Evolutionary conservation across 495 filamentous ascomycete species (phyloP), one percentile per base, ranked within the genome.

Genomic region (Annulohypoxylon nitens): DNA sequence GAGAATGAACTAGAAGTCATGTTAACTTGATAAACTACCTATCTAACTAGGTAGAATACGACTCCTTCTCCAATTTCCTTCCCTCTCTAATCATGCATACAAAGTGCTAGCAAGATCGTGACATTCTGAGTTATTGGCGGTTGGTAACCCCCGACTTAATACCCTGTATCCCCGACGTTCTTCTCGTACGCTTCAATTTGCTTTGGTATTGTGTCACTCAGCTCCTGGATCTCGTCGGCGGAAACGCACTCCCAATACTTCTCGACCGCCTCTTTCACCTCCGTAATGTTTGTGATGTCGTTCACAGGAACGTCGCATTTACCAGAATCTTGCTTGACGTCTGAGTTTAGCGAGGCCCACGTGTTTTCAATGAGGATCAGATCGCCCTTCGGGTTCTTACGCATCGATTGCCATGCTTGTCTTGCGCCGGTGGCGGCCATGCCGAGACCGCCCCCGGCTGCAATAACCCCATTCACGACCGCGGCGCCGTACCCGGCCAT

Each of bases 401-500:
- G 11, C 7, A 20, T 10, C 25, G 39, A 20, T 14, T 16, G 45
- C 61, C 20, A 23, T 6, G 33, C 18, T 16, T 4, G 3, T 9
- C 18, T 39, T 34, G 36, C 23, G 4, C 53, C 10, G 45, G 5
- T 11, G 4, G 45, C 5, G 0, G 34, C 58, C 7, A 25, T 37
- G 30, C n/a, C 3, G 25, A 23, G 20, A 23, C 20, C 64, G 2
- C 63, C 77, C 10, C 54, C 63, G 10, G 34, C 72, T 41, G 68
- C 65, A 6, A 77, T 34, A 1, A 36, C 67, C 4, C 57, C 66
- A 12, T 74, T 75, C 6, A 79, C 77, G 3, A 63, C 34, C 0
- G 67, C 70, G 25, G 62, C 58, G 3, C 78, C 78, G 34, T 63
- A 72, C 5, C 77, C 78, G 1, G 39, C 73, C 62, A 74, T 74